Conservation (phyloP, 805 yeast species). For the Hanseniaspora guilliermondii region DNA sequence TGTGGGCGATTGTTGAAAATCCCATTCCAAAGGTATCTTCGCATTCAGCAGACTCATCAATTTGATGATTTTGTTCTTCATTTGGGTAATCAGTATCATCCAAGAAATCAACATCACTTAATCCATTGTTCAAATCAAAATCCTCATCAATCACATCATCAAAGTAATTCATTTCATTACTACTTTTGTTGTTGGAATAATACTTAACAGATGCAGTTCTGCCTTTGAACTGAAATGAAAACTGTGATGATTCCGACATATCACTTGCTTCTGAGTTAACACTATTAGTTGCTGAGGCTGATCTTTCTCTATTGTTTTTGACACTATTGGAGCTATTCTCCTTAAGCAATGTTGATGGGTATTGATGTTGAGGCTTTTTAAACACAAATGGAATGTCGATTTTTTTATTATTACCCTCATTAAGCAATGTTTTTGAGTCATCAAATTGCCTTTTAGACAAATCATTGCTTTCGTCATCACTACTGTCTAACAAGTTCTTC, state of each 20-base stretch:
- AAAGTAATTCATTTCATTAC: slow-evolving; percentile 23
- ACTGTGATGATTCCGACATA: slow-evolving; percentile 22
- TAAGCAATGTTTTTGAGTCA: not conserved
- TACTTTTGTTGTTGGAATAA: slow-evolving; percentile 26
- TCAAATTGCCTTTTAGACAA: not conserved
- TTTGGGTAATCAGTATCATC: slow-evolving; percentile 15
- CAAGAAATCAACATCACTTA: slow-evolving; percentile 30
- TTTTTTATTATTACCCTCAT: not conserved
- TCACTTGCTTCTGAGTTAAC: slow-evolving; percentile 10
- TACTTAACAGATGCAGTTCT: slow-evolving; percentile 44
- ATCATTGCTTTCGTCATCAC: not conserved
- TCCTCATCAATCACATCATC: slow-evolving; percentile 30
- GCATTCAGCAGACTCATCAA: slow-evolving; percentile 15
- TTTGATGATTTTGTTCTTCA: not conserved
- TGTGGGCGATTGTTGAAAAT: slow-evolving; percentile 2
- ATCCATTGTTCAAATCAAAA: not conserved
- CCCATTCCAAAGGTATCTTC: slow-evolving; percentile 1
- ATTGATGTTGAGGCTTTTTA: not conserved
- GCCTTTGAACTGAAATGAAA: slow-evolving; percentile 39
- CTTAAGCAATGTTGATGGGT: not conserved
- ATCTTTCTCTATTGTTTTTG: not conserved
- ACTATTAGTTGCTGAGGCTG: slow-evolving; percentile 1
- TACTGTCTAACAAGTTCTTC: not conserved
- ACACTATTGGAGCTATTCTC: not conserved
- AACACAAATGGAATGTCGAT: not conserved